Conservation (phyloP, 371 early-diverging fungal genomes). For the Smittium culicis region DNA sequence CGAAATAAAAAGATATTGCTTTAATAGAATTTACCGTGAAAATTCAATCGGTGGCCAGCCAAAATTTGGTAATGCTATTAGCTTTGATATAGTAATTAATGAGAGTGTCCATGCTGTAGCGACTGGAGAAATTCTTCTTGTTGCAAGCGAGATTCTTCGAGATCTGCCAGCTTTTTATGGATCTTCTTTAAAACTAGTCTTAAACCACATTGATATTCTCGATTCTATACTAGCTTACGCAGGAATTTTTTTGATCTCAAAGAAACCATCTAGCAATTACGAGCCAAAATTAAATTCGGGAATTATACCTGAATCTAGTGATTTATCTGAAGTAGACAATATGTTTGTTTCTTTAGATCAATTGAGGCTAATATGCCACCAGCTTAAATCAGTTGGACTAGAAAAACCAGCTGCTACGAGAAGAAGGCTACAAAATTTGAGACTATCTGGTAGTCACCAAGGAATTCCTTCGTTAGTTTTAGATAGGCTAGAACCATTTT, state of each 20-base stretch:
- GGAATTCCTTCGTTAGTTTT: conserved; percentile 43
- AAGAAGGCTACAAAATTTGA: conserved; percentile 1
- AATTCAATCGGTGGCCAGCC: conserved; percentile 69
- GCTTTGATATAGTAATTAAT: conserved; percentile 79
- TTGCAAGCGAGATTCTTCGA: conserved; percentile 69
- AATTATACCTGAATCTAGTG: not conserved
- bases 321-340: not conserved
- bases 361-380: not conserved
- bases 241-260: conserved; percentile 9
- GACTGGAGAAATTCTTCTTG: conserved; percentile 80
- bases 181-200: conserved; percentile 15
- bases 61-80: conserved; percentile 57
- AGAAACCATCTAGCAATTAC: not conserved
- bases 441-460: conserved; percentile 25
- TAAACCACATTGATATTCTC: conserved; percentile 25
- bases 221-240: conserved; percentile 24
- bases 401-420: conserved; percentile 7
- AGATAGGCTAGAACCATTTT: conserved; percentile 50
- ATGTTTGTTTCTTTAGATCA: conserved; percentile 9
- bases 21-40: conserved; percentile 71
- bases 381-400: not conserved
- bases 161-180: conserved; percentile 51
- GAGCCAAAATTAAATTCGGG: not conserved
- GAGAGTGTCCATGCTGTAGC: conserved; percentile 49
- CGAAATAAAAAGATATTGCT: conserved; percentile 68